These are phyloP conservation scores for Erigeron philadelphicus DNA, from an alignment of 140 eudicot species.

Conservation along the genomic window DNA sequence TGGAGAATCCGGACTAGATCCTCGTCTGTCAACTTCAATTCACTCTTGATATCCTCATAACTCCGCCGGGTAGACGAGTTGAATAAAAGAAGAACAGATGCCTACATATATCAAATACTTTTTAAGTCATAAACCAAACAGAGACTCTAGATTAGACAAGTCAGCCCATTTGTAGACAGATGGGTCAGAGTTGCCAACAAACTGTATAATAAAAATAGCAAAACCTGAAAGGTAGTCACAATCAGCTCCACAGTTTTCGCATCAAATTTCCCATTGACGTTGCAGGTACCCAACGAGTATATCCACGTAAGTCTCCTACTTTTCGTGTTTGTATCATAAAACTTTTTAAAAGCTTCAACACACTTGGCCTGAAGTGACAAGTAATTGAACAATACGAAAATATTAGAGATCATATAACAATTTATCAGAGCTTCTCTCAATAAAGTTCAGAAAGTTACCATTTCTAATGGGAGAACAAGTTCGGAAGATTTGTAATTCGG, in stretches of 20 bases:
- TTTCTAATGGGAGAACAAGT: constrained; percentile 71
- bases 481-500: constrained; percentile 76
- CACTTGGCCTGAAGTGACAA: too few relatives aligned
- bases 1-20: constrained; percentile 62
- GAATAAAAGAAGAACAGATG: neutral
- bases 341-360: too few relatives aligned
- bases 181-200: too few relatives aligned
- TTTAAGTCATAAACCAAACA: neutral
- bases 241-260: neutral
- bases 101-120: neutral
- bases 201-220: too few relatives aligned
- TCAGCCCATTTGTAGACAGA: neutral
- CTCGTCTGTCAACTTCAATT: neutral
- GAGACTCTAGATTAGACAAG: neutral
- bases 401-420: too few relatives aligned
- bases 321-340: neutral
- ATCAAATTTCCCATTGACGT: neutral
- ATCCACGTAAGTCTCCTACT: neutral
- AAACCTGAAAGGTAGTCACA: neutral
- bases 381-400: too few relatives aligned
- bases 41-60: neutral
- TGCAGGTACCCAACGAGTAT: neutral
- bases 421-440: too few relatives aligned
- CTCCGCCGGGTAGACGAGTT: neutral
- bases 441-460: constrained; percentile 35